Evolutionary conservation across 129 eudicot genomes (phyloP), one percentile per base, ranked within the genome.

Genomic region (Tagetes erecta): DNA sequence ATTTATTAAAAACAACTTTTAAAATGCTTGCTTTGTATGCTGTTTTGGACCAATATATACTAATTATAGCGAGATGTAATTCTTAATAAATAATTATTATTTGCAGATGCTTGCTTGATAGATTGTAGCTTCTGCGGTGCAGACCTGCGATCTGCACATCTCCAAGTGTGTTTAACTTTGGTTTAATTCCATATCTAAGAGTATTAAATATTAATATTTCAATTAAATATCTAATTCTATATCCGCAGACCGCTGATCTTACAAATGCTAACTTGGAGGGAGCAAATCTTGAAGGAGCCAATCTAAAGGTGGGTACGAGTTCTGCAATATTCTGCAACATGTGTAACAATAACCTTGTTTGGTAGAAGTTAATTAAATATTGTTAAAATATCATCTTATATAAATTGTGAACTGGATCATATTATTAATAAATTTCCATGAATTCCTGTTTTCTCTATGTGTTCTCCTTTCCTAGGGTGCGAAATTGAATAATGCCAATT

Each of bases 211-310:
- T 31, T 12, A 58, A 58, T 9, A 33, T 31, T 12, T 37, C 8
- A 40, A 39, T 64, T 13, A 14, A 40, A 6, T 38, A 1, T 39
- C 50, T 64, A 8, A 64, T 39, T 63, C 5, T 37, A 14, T 52
- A 39, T 66, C 77, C 77, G 72, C 88, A 92, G 95, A 80, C 85
- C 11, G 98, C 98, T 64, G 98, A 93, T 85, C 96, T 93, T 70
- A 93, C 98, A 42, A 90, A 93, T 84, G 96, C 96, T 72, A 93
- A 93, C 83, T 74, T 93, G 80, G 96, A 93, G 78, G 98, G 98
- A 72, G 98, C 98, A 70, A 93, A 92, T 86, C 85, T 92, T 56
- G 98, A 92, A 89, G 98, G 98, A 67, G 98, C 98, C 71, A 92
- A 93, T 79, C 67, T 93, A 73, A 93, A 92, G 95, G 98, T 92